Evolutionary conservation across 352 stramenopile species (phyloP).

Genomic region (Phytophthora ohioensis): DNA sequence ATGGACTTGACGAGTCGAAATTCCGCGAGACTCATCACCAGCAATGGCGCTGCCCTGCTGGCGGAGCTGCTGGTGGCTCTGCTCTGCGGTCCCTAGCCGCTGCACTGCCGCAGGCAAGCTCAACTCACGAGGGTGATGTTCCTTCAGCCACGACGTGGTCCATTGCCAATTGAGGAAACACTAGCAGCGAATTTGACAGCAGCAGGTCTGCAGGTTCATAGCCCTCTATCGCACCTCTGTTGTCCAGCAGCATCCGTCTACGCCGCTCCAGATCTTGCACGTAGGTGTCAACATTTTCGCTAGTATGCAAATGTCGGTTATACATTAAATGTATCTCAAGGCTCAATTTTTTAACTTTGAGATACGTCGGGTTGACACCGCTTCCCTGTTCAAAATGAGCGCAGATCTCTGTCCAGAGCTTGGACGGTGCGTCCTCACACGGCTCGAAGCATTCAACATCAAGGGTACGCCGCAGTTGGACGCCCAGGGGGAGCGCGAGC

Average conservation of each 20-base stretch:
- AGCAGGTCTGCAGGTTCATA: background rate
- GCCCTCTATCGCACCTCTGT: background rate
- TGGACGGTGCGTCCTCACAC: background rate
- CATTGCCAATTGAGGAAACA: background rate
- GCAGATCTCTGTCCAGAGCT: background rate
- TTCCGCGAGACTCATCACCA: background rate
- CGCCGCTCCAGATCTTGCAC: background rate
- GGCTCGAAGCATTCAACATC: slow-evolving; percentile 1
- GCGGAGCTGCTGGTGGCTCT: background rate
- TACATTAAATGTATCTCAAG: background rate
- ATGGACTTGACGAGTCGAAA: background rate
- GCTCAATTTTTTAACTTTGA: background rate
- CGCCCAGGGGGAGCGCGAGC: background rate
- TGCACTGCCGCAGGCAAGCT: background rate
- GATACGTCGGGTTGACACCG: background rate
- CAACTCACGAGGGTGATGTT: background rate
- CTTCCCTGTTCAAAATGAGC: background rate
- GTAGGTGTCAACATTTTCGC: background rate
- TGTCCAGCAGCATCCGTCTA: background rate
- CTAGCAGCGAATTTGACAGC: background rate
- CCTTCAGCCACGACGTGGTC: background rate
- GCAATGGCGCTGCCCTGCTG: background rate
- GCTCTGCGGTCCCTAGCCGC: background rate
- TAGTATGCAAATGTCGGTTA: background rate
- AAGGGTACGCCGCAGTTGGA: background rate